These are phyloP conservation scores for Clarireedia monteithiana DNA, from an alignment of 2,329 filamentous ascomycete species.

Conservation along the genomic window DNA sequence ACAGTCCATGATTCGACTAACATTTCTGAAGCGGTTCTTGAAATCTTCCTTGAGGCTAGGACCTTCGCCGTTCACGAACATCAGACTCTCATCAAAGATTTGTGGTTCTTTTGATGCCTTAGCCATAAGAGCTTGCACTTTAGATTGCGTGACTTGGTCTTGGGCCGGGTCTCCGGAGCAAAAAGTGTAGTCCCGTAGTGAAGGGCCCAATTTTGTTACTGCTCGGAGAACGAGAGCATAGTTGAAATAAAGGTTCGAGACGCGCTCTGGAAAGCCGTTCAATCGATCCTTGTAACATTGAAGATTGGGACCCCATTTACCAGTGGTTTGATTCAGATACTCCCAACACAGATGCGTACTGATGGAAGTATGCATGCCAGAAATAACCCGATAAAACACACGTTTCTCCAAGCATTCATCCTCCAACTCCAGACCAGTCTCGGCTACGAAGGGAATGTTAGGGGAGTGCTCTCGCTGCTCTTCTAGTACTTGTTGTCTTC, in stretches of 20 bases:
- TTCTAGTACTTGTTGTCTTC: constrained; percentile 53
- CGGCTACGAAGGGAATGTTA: constrained; percentile 51
- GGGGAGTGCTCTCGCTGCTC: constrained; percentile 46
- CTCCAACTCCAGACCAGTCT: constrained; percentile 65
- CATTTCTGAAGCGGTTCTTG: constrained; percentile 92
- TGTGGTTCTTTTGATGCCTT: constrained; percentile 61
- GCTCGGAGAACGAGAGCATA: constrained; percentile 92
- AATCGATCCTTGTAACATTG: constrained; percentile 84
- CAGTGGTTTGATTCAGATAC: constrained; percentile 90
- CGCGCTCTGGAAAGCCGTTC: constrained; percentile 76
- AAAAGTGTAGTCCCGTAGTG: constrained; percentile 77
- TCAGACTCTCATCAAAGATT: constrained; percentile 90
- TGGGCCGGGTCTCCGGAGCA: constrained; percentile 79
- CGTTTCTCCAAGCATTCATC: constrained; percentile 96
- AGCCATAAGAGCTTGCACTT: constrained; percentile 69
- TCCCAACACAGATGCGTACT: constrained; percentile 95
- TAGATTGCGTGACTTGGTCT: constrained; percentile 70
- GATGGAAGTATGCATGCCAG: constrained; percentile 97
- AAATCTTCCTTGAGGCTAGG: constrained; percentile 92
- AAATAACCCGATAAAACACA: constrained; percentile 94
- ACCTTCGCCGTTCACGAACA: constrained; percentile 78
- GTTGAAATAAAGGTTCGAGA: constrained; percentile 98
- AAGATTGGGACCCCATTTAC: constrained; percentile 85
- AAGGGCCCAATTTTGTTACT: constrained; percentile 79
- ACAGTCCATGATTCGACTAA: constrained; percentile 95